Percentiles rank a stretch among this genome's conserved stretches.
These are phyloP conservation scores for Panaeolus papilionaceus DNA, from an alignment of 768 basidiomycete genomes.

Conservation along the genomic window DNA sequence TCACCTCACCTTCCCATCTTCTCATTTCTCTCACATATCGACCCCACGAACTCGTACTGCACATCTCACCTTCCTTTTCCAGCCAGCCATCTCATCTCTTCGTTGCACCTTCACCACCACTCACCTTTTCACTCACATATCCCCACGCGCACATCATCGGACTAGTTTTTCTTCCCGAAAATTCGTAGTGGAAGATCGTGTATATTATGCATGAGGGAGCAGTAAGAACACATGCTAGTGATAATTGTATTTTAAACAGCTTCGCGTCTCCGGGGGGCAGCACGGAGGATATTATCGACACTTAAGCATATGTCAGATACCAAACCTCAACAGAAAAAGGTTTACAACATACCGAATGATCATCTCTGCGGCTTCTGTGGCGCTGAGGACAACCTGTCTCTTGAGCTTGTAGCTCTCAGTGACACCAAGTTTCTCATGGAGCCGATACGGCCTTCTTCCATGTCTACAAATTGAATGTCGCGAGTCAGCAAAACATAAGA, in stretches of 20 bases:
- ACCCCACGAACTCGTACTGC: too few species aligned
- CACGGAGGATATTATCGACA: conserved; percentile 91
- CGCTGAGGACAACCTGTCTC: conserved; percentile 91
- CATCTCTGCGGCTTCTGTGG: conserved; percentile 98
- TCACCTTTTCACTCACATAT: too few species aligned
- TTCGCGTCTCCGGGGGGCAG: conserved; percentile 86
- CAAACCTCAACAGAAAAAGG: conserved; percentile 16
- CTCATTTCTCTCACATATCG: too few species aligned
- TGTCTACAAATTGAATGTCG: conserved; percentile 58
- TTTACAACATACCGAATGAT: conserved; percentile 78
- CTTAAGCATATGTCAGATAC: conserved; percentile 40
- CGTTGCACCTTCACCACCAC: too few species aligned
- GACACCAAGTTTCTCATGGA: conserved; percentile 90
- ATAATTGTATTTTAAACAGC: conserved; percentile 53
- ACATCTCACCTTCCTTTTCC: too few species aligned
- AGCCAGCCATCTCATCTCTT: too few species aligned
- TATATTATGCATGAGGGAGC: background rate
- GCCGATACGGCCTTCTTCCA: conserved; percentile 84
- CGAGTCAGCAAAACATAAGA: background rate
- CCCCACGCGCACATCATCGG: too few species aligned
- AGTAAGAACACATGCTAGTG: background rate
- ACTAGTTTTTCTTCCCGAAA: too few species aligned
- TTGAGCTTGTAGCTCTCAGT: conserved; percentile 99
- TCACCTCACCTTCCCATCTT: too few species aligned
- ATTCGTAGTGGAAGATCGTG: background rate